These are phyloP conservation scores for Darksidea phi DNA, from an alignment of 495 filamentous ascomycete species.

Conservation along the genomic window DNA sequence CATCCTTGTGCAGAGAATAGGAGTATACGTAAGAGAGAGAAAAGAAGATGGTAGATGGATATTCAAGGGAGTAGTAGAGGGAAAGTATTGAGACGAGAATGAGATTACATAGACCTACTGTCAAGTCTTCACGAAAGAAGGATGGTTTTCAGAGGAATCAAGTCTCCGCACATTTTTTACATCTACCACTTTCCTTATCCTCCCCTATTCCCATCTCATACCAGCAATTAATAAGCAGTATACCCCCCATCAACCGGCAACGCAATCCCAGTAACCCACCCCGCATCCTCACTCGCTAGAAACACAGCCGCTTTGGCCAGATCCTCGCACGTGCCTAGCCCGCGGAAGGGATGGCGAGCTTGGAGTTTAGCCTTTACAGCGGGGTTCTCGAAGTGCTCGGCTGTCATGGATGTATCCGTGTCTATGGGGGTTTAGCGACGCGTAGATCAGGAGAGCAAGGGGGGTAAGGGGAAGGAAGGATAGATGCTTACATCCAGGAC, in stretches of 20 bases:
- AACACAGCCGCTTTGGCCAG: conserved; percentile 37
- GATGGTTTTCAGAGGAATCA: too few relatives aligned
- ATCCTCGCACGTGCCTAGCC: conserved; percentile 37
- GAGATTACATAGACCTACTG: too few relatives aligned
- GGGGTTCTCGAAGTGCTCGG: neutral
- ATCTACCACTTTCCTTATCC: neutral
- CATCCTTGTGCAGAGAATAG: too few relatives aligned
- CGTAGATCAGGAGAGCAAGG: neutral
- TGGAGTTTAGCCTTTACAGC: conserved; percentile 11
- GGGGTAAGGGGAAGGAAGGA: neutral
- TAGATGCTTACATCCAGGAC: conserved; percentile 53
- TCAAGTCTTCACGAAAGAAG: too few relatives aligned
- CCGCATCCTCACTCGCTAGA: conserved; percentile 38
- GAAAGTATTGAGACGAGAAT: too few relatives aligned
- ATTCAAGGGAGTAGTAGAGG: too few relatives aligned
- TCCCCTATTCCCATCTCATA: neutral
- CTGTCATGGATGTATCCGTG: conserved; percentile 37
- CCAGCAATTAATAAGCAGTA: conserved; percentile 5
- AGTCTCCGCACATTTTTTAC: too few relatives aligned
- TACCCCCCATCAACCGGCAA: conserved; percentile 42
- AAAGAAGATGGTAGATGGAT: too few relatives aligned
- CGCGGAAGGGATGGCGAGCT: conserved; percentile 32
- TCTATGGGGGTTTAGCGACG: conserved; percentile 38
- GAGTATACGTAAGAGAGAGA: too few relatives aligned
- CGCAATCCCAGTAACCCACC: conserved; percentile 38